Percentiles rank a stretch among this genome's conserved stretches.
Conservation (phyloP, 75 land plant genomes). For the Sequoiadendron giganteum region DNA sequence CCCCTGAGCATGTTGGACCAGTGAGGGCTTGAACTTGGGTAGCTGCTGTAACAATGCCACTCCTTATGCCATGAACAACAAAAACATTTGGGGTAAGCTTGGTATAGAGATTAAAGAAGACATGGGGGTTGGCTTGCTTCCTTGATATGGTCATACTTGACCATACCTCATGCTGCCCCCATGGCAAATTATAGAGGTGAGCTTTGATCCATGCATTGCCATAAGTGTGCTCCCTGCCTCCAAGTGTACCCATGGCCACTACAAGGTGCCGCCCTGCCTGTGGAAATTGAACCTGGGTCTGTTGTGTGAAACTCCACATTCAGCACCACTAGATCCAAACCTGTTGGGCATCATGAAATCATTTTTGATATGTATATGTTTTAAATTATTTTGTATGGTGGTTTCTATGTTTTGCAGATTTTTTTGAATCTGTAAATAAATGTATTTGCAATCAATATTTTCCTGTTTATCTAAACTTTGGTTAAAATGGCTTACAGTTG, state of each 20-base stretch:
- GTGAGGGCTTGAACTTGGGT: no score
- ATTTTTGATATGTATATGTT: not conserved
- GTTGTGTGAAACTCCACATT: no score
- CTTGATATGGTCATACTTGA: no score
- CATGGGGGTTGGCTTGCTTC: not conserved
- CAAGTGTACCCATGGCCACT: not conserved
- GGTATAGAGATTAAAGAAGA: not conserved
- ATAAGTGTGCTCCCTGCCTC: not conserved
- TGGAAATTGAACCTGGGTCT: no score
- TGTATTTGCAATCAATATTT: not conserved
- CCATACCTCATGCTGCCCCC: no score
- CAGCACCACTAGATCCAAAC: no score
- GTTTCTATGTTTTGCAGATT: not conserved
- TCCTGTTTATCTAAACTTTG: not conserved
- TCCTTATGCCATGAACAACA: not conserved
- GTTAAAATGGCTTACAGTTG: not conserved
- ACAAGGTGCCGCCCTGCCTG: not conserved
- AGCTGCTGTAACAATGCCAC: not conserved
- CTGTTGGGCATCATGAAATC: not conserved
- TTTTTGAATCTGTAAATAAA: not conserved
- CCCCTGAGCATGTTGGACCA: no score
- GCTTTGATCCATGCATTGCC: not conserved
- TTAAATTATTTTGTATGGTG: not conserved
- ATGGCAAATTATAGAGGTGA: no score
- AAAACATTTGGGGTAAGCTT: not conserved